A percentile compares a stretch with the other conserved stretches of the same genome.
Conservation (phyloP, 2,329 filamentous ascomycete species). For the Aspergillus sp. region DNA sequence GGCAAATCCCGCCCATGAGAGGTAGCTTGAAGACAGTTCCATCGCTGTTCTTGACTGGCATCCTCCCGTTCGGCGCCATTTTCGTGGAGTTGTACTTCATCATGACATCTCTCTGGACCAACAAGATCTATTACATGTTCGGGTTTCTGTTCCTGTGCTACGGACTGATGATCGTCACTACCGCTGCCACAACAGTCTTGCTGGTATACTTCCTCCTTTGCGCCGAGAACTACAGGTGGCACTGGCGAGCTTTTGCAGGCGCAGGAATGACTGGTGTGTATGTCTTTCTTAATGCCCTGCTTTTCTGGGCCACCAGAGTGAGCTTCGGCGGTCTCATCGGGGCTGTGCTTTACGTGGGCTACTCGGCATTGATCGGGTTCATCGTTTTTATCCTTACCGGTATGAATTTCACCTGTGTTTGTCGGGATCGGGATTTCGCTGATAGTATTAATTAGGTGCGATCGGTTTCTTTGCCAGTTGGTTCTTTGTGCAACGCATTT, state of each 20-base stretch:
- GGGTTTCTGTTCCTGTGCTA: conserved; percentile 98
- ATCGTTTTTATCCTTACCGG: conserved; percentile 92
- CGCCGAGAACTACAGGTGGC: conserved; percentile 98
- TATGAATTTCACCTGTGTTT: conserved; percentile 50
- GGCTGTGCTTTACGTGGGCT: conserved; percentile 88
- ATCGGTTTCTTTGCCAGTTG: conserved; percentile 96
- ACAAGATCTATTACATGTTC: conserved; percentile 99
- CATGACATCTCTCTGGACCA: conserved; percentile 98
- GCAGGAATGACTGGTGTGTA: conserved; percentile 88
- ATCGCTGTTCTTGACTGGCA: conserved; percentile 86
- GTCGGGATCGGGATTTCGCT: not conserved
- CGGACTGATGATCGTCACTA: conserved; percentile 93
- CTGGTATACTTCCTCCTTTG: conserved; percentile 97
- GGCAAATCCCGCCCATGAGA: conserved; percentile 83
- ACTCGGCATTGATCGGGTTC: conserved; percentile 84
- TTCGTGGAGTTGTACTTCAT: conserved; percentile 99
- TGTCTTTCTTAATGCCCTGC: conserved; percentile 85
- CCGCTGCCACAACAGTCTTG: conserved; percentile 85
- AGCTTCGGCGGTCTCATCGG: conserved; percentile 82
- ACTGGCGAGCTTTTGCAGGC: conserved; percentile 92
- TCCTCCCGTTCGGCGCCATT: conserved; percentile 93
- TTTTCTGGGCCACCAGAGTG: conserved; percentile 88
- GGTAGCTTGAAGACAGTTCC: conserved; percentile 85
- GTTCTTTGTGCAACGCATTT: conserved; percentile 92
- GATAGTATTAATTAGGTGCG: conserved; percentile 60